These are phyloP conservation scores for Xylaria sp. DNA, from an alignment of 2,329 filamentous ascomycete species.

Conservation along the genomic window DNA sequence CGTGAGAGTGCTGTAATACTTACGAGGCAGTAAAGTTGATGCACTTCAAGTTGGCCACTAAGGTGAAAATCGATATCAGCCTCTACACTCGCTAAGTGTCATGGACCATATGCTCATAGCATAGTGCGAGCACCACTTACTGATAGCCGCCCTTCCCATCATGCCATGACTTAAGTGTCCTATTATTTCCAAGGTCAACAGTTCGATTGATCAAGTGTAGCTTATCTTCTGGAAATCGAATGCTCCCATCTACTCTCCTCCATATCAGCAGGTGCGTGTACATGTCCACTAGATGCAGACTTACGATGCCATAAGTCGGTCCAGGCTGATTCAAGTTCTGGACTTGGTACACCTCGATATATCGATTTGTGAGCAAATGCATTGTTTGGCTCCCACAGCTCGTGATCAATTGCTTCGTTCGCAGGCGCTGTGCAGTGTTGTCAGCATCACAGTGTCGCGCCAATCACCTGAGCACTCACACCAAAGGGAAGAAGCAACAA, in stretches of 20 bases:
- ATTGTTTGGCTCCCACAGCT: slow-evolving; percentile 14
- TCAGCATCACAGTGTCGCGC: background rate
- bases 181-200: slow-evolving; percentile 19
- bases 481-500: slow-evolving; percentile 11
- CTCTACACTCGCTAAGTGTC: no score
- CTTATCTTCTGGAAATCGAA: slow-evolving; percentile 19
- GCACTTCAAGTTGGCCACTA: slow-evolving; percentile 18
- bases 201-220: slow-evolving; percentile 16
- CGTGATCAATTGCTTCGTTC: slow-evolving; percentile 21
- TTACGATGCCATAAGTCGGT: slow-evolving; percentile 14
- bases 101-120: no score
- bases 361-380: slow-evolving; percentile 18
- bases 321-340: slow-evolving; percentile 21
- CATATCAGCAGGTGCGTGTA: background rate
- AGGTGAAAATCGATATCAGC: no score
- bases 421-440: slow-evolving; percentile 7
- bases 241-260: slow-evolving; percentile 1
- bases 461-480: slow-evolving; percentile 8
- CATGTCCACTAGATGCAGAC: no score
- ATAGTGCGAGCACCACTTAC: slow-evolving; percentile 3
- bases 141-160: slow-evolving; percentile 22
- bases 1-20: no score
- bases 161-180: slow-evolving; percentile 22
- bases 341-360: slow-evolving; percentile 21
- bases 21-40: slow-evolving; percentile 19